Percentiles rank a stretch among this genome's conserved stretches.
These are phyloP conservation scores for Lizonia empirigonia DNA, from an alignment of 2,329 filamentous ascomycete species.

Conservation along the genomic window DNA sequence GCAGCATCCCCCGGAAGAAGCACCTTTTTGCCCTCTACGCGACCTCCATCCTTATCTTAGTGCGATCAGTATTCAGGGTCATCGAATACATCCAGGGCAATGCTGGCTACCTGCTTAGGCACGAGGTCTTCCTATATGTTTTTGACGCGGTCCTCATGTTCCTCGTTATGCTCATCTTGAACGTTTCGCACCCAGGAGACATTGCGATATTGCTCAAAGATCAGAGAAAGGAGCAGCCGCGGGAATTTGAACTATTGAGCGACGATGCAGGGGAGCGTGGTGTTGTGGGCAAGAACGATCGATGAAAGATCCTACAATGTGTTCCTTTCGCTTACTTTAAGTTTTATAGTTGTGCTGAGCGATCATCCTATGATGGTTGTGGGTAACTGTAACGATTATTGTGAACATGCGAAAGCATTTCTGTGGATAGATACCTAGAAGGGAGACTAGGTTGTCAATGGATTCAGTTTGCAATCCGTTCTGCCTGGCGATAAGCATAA, in stretches of 20 bases:
- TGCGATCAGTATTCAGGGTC: slow-evolving; percentile 57
- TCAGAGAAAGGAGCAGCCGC: not conserved
- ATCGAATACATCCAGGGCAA: slow-evolving; percentile 56
- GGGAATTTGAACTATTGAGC: slow-evolving; percentile 1
- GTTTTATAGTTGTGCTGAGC: not conserved
- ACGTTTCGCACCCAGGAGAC: slow-evolving; percentile 44
- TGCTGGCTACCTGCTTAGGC: slow-evolving; percentile 51
- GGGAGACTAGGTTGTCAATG: not conserved
- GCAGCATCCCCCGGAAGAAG: slow-evolving; percentile 33
- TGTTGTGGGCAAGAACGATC: not conserved
- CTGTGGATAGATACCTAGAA: not conserved
- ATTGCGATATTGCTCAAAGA: slow-evolving; percentile 17
- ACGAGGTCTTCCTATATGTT: slow-evolving; percentile 54
- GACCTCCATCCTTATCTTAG: slow-evolving; percentile 54
- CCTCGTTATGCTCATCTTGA: slow-evolving; percentile 50
- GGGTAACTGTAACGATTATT: not conserved
- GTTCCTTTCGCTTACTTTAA: not conserved
- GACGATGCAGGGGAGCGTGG: slow-evolving; percentile 2
- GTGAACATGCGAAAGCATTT: too few relatives aligned
- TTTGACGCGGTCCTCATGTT: slow-evolving; percentile 55
- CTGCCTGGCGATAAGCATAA: not conserved
- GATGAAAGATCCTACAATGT: not conserved
- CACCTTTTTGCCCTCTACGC: slow-evolving; percentile 53
- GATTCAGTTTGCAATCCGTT: not conserved
- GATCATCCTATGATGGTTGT: not conserved